These are phyloP conservation scores for Phalaenopsis hybrid DNA, from an alignment of 116 monocot species.

Conservation along the genomic window DNA sequence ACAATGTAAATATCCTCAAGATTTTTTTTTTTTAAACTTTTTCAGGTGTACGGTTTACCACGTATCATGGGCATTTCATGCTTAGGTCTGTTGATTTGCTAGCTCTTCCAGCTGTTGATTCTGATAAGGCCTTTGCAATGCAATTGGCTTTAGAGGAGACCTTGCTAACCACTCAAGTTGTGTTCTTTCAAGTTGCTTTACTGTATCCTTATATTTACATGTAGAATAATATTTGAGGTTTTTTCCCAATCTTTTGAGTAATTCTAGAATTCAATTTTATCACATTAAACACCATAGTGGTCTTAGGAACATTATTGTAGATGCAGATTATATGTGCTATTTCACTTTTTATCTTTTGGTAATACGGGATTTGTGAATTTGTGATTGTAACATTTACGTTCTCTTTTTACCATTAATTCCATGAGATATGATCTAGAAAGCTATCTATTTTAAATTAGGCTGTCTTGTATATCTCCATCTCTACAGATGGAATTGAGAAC, in stretches of 20 bases:
- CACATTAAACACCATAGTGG: background rate
- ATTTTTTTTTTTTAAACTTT: slow-evolving; percentile 1
- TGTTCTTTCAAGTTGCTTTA: slow-evolving; percentile 94
- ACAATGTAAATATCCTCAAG: background rate
- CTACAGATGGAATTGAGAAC: too few species aligned
- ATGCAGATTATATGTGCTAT: background rate
- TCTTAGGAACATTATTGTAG: background rate
- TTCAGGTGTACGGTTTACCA: slow-evolving; percentile 87
- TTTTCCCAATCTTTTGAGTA: background rate
- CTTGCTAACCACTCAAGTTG: slow-evolving; percentile 75
- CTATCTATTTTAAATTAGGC: too few species aligned
- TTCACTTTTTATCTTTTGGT: background rate
- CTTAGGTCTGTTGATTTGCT: slow-evolving; percentile 87
- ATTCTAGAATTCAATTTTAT: background rate
- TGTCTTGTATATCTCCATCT: too few species aligned
- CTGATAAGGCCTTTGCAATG: slow-evolving; percentile 95
- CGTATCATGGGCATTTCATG: slow-evolving; percentile 97
- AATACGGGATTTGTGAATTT: background rate
- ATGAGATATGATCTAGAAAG: too few species aligned
- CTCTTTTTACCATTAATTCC: background rate
- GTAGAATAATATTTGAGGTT: background rate
- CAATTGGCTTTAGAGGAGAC: slow-evolving; percentile 88
- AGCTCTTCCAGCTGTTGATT: slow-evolving; percentile 97
- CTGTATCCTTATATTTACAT: slow-evolving; percentile 63
- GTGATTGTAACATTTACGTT: too few species aligned